These are phyloP conservation scores for Pelargonium cotyledonis DNA, from an alignment of 441 rosid species.

Conservation along the genomic window DNA sequence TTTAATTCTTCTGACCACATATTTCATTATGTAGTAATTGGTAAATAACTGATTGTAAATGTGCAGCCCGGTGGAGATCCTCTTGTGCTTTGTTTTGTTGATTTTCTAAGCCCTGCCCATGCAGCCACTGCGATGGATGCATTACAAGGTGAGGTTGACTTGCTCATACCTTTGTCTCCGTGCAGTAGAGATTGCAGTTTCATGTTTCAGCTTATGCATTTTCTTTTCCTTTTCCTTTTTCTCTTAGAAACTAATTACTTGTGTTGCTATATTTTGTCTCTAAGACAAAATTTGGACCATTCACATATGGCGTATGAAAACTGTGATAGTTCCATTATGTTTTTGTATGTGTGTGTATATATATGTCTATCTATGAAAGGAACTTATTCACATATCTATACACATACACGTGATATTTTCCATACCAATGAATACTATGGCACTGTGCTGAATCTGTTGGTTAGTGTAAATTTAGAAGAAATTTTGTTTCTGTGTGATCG, in stretches of 20 bases:
- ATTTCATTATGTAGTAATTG: neutral
- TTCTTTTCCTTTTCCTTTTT: neutral
- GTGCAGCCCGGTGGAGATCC: slow-evolving; percentile 56
- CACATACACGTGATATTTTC: too few species aligned
- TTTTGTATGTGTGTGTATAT: neutral
- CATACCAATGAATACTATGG: too few species aligned
- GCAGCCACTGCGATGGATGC: slow-evolving; percentile 66
- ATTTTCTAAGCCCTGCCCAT: slow-evolving; percentile 58
- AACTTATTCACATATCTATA: too few species aligned
- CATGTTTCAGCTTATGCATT: neutral
- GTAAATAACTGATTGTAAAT: neutral
- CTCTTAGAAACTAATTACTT: too few species aligned
- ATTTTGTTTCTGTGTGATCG: too few species aligned
- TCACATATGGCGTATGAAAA: neutral
- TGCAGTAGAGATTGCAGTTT: neutral
- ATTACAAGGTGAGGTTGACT: slow-evolving; percentile 46
- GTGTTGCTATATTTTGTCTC: neutral
- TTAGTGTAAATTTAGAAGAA: too few species aligned
- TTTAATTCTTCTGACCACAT: slow-evolving; percentile 3
- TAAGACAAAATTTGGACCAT: neutral
- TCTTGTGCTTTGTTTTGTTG: slow-evolving; percentile 55
- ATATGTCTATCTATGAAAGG: too few species aligned
- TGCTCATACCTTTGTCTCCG: neutral
- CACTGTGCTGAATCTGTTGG: too few species aligned
- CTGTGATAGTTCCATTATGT: neutral